Conservation (phyloP, 2,329 filamentous ascomycete species). For the Diaporthe ilicicola region DNA sequence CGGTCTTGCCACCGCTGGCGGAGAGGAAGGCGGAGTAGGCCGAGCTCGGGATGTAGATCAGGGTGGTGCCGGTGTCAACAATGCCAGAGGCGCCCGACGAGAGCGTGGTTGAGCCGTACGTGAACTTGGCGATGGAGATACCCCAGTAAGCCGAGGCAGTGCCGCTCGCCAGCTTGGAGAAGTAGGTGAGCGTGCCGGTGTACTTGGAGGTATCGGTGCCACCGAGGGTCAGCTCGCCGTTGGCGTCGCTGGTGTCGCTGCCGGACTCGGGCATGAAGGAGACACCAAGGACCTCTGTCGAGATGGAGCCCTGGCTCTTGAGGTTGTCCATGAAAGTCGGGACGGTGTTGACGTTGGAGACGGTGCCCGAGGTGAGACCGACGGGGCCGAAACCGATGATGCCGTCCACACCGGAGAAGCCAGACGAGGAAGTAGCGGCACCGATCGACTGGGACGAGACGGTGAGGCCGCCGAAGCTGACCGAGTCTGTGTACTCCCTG, state of each 20-base stretch:
- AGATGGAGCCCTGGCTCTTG: conserved; percentile 40
- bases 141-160: conserved; percentile 36
- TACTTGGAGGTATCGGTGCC: conserved; percentile 37
- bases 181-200: conserved; percentile 36
- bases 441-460: conserved; percentile 30
- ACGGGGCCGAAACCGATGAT: conserved; percentile 38
- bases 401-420: conserved; percentile 18
- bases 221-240: conserved; percentile 39
- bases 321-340: conserved; percentile 43
- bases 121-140: conserved; percentile 38
- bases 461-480: conserved; percentile 43
- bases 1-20: conserved; percentile 39
- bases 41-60: conserved; percentile 40
- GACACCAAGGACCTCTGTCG: conserved; percentile 41
- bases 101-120: conserved; percentile 36
- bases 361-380: conserved; percentile 38
- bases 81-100: conserved; percentile 35
- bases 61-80: conserved; percentile 41
- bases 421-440: conserved; percentile 6
- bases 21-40: conserved; percentile 41
- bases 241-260: conserved; percentile 38
- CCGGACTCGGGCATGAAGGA: conserved; percentile 40
- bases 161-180: conserved; percentile 33
- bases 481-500: conserved; percentile 40
- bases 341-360: conserved; percentile 38